Base-by-base conservation (phyloP, 2,329 filamentous ascomycete genomes). In the Ceratocystiopsis sp. region DNA sequence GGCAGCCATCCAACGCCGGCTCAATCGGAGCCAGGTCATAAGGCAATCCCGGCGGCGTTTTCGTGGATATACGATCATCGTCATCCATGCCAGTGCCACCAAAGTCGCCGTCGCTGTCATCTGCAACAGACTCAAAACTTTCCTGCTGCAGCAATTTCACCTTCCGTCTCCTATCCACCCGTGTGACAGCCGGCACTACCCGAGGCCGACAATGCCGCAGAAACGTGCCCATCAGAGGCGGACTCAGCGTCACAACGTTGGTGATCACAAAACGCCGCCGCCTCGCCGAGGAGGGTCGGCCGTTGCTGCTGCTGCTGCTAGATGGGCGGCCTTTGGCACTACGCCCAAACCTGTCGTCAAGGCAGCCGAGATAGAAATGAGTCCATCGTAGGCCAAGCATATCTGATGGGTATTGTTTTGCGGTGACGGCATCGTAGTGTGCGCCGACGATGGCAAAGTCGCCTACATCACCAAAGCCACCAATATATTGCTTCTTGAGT, bases 401-500 rank as follows among this genome's bases (percentile, higher is more conserved):
- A 5, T 63, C 59, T 3, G 48, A 3, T 0, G 47, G 38, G 40
- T 74, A 69, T 9, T 67, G 63, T 38, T 65, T 67, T 9, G 78
- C 80, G 48, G 75, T 72, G 41, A 67, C 63, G 3, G 79, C 62
- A 50, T 85, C 73, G 51, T 80, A 86, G 16, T 75, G 74, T 7
- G 75, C 86, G 0, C 84, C 86, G 3, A 94, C 64, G 2, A 89
- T 68, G 2, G 81, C 78, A 54, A 94, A 83, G 56, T 94, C 87
- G 11, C 82, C 82, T 29, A 85, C 75, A 47, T 93, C 86, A 1
- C 85, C 84, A 55, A 89, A 74, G 3, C 75, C 75, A 21, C 71
- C 67, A 35, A 93, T 72, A 52, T 93, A 93, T 53, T 91, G 84
- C 53, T 85, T 85, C 59, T 94, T 94, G 37, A 94, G 59, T 59